A percentile compares a stretch with the other conserved stretches of the same genome.
Evolutionary conservation across 768 basidiomycete species (phyloP).

Genomic region (Phylloporus rhodoxanthus): DNA sequence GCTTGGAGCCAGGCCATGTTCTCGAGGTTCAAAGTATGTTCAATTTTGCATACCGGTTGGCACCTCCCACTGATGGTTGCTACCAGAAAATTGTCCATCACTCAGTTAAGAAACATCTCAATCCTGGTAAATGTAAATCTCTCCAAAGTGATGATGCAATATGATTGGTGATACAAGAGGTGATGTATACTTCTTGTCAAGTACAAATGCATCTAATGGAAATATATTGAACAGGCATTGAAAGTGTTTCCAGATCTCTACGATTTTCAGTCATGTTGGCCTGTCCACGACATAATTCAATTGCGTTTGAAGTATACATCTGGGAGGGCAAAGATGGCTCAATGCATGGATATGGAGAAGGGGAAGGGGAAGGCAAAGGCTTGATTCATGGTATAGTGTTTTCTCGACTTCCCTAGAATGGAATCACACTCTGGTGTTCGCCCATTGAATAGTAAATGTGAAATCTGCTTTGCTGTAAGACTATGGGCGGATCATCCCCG

Average conservation of each 20-base stretch:
- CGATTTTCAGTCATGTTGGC: background rate
- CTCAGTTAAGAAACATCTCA: constrained; percentile 3
- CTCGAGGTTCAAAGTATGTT: background rate
- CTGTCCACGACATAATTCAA: background rate
- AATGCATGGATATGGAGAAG: background rate
- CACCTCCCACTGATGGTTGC: background rate
- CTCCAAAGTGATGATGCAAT: background rate
- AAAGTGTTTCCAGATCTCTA: background rate
- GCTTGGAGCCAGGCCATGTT: background rate
- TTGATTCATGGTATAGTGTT: too few relatives aligned
- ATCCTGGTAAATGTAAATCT: background rate
- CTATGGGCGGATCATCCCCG: too few relatives aligned
- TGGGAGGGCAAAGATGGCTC: background rate
- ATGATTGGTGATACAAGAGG: background rate
- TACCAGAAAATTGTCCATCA: constrained; percentile 3
- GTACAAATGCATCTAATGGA: background rate
- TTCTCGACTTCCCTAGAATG: too few relatives aligned
- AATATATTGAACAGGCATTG: background rate
- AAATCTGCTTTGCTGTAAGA: too few relatives aligned
- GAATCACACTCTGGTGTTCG: too few relatives aligned
- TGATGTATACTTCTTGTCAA: background rate
- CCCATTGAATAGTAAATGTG: too few relatives aligned
- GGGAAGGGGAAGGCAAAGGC: too few relatives aligned
- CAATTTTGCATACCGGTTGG: background rate
- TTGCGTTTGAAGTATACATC: background rate